Evolutionary conservation across 306 rosid species (phyloP), one percentile per base, ranked within the genome.

Genomic region (Macrotyloma uniflorum): DNA sequence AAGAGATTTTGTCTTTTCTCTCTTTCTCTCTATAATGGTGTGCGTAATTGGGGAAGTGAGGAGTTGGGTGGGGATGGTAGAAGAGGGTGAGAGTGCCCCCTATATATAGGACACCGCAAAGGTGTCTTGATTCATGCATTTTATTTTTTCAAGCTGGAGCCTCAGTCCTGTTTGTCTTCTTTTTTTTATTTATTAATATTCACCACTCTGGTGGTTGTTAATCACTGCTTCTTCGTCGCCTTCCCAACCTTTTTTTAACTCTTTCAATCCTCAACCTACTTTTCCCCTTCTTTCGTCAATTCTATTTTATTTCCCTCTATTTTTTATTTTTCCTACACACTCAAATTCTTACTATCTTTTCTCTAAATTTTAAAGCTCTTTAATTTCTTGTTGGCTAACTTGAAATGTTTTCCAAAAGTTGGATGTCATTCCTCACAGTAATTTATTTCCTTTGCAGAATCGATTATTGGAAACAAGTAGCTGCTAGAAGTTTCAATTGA

Each of bases 11-110:
- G 78, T 38, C 69, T 36, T 62, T 5, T 51, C 22, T 35, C 15
- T 51, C 42, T 40, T 9, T 66, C 16, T 26, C 14, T 16, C 46
- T n/a, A n/a, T n/a, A 16, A 1, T 49, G 54, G 28, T 14, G 30
- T 74, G 54, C 13, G 28, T 3, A 23, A 42, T 45, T 6, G 49
- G 80, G 8, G 6, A 74, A 65, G 86, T 78, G 83, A 49, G 77
- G 82, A 81, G 81, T 78, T 70, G 8, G 76, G 50, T 24, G 15
- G 65, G 16, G 72, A 66, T 72, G 83, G 33, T 47, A 8, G 46
- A 36, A 4, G 62, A 2, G 1, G 63, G 28, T 46, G 14, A 24
- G 67, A 53, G 71, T n/a, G 67, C 7, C 3, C 15, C 64, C 0
- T 72, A 66, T 85, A 3, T 83, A 85, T 72, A 80, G 47, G 47